phyloP scores from a whole-genome alignment of 352 stramenopile species.

The Globisporangium splendens region DNA sequence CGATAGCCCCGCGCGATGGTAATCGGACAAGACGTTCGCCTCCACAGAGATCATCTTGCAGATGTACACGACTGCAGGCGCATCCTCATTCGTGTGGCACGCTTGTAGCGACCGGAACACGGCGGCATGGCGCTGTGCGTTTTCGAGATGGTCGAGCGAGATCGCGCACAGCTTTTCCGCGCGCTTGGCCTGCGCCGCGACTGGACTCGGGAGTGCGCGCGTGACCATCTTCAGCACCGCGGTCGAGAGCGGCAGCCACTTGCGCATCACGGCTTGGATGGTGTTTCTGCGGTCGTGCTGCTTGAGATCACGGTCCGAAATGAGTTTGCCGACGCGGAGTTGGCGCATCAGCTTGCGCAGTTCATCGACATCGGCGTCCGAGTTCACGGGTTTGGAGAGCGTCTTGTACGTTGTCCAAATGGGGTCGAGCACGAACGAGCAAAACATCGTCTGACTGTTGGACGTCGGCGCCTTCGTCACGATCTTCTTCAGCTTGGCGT shows the following conservation, averaged over 20 bases:
- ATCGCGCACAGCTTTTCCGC: slow-evolving; percentile 68
- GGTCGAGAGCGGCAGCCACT: slow-evolving; percentile 87
- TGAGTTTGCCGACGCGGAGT: slow-evolving; percentile 56
- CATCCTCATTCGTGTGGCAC: slow-evolving; percentile 53
- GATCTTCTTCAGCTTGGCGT: slow-evolving; percentile 89
- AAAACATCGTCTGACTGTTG: slow-evolving; percentile 88
- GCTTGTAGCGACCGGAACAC: slow-evolving; percentile 52
- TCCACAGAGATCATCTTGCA: slow-evolving; percentile 92
- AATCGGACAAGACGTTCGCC: slow-evolving; percentile 80
- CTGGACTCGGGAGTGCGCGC: slow-evolving; percentile 72
- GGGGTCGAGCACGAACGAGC: slow-evolving; percentile 88
- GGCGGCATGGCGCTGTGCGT: slow-evolving; percentile 24
- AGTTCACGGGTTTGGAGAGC: slow-evolving; percentile 35
- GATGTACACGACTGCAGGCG: slow-evolving; percentile 87
- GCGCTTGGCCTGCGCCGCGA: slow-evolving; percentile 64
- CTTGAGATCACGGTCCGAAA: slow-evolving; percentile 72
- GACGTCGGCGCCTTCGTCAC: slow-evolving; percentile 70
- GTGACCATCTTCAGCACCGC: slow-evolving; percentile 91
- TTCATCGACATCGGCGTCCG: slow-evolving; percentile 43
- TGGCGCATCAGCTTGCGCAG: slow-evolving; percentile 67
- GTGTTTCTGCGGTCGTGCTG: slow-evolving; percentile 58
- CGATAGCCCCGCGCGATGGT: slow-evolving; percentile 37
- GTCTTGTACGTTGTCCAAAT: slow-evolving; percentile 89
- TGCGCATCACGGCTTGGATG: slow-evolving; percentile 77
- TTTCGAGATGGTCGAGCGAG: slow-evolving; percentile 23